These are phyloP conservation scores for Blastomyces gilchristii DNA, from an alignment of 2,329 filamentous ascomycete species.

Conservation along the genomic window DNA sequence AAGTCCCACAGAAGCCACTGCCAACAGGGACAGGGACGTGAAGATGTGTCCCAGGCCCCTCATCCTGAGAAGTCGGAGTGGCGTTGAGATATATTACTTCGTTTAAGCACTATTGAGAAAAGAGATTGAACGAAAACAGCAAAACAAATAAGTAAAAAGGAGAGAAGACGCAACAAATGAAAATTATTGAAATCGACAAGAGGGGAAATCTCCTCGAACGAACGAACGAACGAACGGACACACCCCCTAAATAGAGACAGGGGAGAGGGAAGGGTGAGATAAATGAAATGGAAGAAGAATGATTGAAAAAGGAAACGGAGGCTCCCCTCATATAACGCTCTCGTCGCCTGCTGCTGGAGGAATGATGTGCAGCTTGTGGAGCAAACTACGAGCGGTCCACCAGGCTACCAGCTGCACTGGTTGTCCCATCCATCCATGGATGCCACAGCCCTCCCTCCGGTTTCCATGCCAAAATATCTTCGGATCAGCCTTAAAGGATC, in stretches of 20 bases:
- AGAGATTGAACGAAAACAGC: not conserved
- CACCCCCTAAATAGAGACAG: not conserved
- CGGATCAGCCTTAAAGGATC: not conserved
- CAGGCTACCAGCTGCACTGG: too few species aligned
- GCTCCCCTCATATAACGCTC: not conserved
- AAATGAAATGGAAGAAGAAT: not conserved
- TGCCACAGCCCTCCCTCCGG: not conserved
- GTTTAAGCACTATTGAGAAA: not conserved
- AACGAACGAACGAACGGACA: not conserved
- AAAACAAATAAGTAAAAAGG: not conserved
- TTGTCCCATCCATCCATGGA: not conserved
- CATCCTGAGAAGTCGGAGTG: not conserved
- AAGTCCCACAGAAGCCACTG: not conserved
- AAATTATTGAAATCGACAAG: not conserved
- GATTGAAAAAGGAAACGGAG: not conserved
- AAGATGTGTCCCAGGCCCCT: not conserved
- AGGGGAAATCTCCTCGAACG: not conserved
- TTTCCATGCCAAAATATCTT: not conserved
- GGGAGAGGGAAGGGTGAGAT: not conserved
- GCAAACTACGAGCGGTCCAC: too few species aligned
- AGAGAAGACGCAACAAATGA: not conserved
- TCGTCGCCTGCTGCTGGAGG: too few species aligned
- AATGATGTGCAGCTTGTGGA: too few species aligned
- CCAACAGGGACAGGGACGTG: slow-evolving; percentile 1
- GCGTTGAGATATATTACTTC: not conserved